These are phyloP conservation scores for Panaeolus papilionaceus DNA, from an alignment of 768 basidiomycete species.

Conservation along the genomic window DNA sequence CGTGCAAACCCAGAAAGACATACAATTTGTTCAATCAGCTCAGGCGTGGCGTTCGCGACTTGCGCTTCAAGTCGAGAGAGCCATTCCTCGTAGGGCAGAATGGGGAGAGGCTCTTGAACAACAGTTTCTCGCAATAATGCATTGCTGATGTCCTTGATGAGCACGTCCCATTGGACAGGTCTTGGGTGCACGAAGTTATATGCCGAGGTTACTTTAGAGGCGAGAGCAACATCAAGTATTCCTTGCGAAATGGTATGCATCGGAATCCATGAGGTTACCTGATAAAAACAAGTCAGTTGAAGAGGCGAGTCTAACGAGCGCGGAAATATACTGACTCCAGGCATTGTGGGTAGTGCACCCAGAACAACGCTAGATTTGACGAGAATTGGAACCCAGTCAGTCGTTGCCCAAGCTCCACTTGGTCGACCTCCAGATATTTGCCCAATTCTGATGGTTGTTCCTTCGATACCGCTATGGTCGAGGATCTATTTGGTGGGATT, in stretches of 20 bases:
- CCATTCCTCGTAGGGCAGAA: conserved; percentile 28
- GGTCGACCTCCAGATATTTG: conserved; percentile 42
- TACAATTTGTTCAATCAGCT: conserved; percentile 25
- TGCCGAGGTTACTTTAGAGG: conserved; percentile 22
- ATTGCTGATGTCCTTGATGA: conserved; percentile 31
- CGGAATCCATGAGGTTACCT: conserved; percentile 44
- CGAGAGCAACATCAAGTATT: conserved; percentile 38
- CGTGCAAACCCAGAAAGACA: neutral
- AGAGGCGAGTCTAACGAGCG: neutral
- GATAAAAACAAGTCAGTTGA: neutral
- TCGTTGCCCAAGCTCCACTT: conserved; percentile 45
- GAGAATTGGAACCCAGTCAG: conserved; percentile 46
- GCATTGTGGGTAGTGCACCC: conserved; percentile 33
- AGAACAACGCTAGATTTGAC: conserved; percentile 40
- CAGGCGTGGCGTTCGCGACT: conserved; percentile 19
- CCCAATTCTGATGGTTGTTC: conserved; percentile 40
- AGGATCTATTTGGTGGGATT: conserved; percentile 31
- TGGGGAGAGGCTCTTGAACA: conserved; percentile 18
- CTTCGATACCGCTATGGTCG: conserved; percentile 35
- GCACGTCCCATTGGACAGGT: conserved; percentile 37
- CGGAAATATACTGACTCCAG: conserved; percentile 31
- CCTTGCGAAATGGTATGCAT: conserved; percentile 34
- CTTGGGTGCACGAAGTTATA: conserved; percentile 43
- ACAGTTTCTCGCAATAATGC: conserved; percentile 26
- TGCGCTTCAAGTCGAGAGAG: conserved; percentile 24